Conservation (phyloP, 345 rosid genomes). For the Murraya koenigii region DNA sequence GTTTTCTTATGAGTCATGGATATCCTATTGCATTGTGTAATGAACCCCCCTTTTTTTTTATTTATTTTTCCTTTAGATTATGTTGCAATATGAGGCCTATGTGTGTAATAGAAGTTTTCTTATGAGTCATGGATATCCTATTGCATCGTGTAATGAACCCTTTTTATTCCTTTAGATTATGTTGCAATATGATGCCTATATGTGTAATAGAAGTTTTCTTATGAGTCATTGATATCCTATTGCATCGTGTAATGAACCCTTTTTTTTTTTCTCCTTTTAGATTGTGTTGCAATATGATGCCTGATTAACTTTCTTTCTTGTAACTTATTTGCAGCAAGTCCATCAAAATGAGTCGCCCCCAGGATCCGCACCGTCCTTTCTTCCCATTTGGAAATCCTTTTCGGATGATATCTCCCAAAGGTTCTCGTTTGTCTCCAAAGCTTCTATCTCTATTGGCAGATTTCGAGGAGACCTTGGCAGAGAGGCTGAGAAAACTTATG, state of each 20-base stretch:
- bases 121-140: background rate
- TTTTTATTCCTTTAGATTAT: too few species aligned
- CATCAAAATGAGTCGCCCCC: conserved; percentile 71
- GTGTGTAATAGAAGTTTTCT: background rate
- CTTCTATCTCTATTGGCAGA: conserved; percentile 41
- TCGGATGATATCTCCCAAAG: conserved; percentile 66
- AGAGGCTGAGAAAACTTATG: conserved; percentile 58
- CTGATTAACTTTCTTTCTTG: background rate
- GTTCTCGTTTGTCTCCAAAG: conserved; percentile 61
- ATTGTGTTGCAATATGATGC: background rate
- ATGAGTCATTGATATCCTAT: background rate
- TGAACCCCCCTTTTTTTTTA: too few species aligned
- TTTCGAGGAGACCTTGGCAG: conserved; percentile 65
- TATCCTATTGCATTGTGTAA: background rate
- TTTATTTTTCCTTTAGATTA: too few species aligned
- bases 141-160: too few species aligned
- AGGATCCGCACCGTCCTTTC: conserved; percentile 65
- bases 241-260: too few species aligned
- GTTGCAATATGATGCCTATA: too few species aligned
- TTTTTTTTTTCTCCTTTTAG: background rate
- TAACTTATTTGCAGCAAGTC: conserved; percentile 31
- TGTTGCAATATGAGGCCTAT: too few species aligned
- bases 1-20: background rate
- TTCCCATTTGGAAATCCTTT: conserved; percentile 91
- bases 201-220: background rate